A percentile compares a stretch with the other conserved stretches of the same genome.
Conservation (phyloP, 345 rosid genomes). For the Pistacia vera region DNA sequence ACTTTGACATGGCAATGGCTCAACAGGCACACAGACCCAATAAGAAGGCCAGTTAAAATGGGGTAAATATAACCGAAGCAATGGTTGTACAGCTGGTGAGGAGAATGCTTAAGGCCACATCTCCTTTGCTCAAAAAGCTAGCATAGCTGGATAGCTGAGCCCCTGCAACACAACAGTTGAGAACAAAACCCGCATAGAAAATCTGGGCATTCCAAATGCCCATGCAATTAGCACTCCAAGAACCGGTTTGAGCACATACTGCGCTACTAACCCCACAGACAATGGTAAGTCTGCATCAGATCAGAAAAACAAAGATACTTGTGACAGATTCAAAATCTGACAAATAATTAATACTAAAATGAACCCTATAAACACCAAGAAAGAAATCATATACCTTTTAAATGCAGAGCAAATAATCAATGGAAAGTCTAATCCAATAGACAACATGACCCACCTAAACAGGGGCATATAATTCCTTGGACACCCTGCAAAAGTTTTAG, state of each 20-base stretch:
- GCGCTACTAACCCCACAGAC: slow-evolving; percentile 75
- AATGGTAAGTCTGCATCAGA: slow-evolving; percentile 74
- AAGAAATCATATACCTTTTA: slow-evolving; percentile 53
- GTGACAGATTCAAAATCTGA: slow-evolving; percentile 12
- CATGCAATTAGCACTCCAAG: slow-evolving; percentile 80
- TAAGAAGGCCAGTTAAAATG: slow-evolving; percentile 71
- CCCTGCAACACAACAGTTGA: slow-evolving; percentile 87
- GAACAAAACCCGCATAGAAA: slow-evolving; percentile 87
- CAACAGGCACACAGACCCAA: slow-evolving; percentile 96
- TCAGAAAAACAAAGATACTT: slow-evolving; percentile 19
- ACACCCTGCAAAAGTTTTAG: slow-evolving; percentile 61
- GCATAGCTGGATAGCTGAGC: slow-evolving; percentile 92
- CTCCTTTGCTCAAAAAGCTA: slow-evolving; percentile 82
- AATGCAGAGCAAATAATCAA: slow-evolving; percentile 90
- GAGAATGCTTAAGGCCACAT: slow-evolving; percentile 91
- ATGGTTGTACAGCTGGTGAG: slow-evolving; percentile 85
- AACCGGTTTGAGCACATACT: slow-evolving; percentile 79
- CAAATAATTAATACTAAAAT: slow-evolving; percentile 4
- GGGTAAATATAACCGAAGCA: slow-evolving; percentile 73
- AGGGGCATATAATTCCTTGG: slow-evolving; percentile 92
- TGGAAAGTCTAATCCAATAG: slow-evolving; percentile 86
- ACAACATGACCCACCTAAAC: slow-evolving; percentile 94
- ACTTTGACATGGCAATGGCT: slow-evolving; percentile 96
- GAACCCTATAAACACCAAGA: not conserved
- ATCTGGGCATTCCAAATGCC: slow-evolving; percentile 70